Conservation (phyloP, 371 early-diverging fungal species). For the Mucor mucedo region DNA sequence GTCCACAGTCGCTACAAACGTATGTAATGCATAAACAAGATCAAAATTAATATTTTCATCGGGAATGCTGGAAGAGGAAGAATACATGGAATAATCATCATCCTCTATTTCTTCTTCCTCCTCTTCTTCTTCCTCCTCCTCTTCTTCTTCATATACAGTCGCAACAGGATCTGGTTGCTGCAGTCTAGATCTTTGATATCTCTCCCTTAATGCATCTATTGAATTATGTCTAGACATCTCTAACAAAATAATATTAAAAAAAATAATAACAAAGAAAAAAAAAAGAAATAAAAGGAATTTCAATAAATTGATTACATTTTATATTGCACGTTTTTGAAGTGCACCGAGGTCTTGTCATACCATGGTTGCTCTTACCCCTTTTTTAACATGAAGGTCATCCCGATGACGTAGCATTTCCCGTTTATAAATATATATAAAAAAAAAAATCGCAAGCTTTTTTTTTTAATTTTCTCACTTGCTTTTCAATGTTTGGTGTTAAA, state of each 20-base stretch:
- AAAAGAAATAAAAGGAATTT: conserved; percentile 22
- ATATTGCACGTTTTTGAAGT: conserved; percentile 8
- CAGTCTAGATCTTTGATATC: conserved; percentile 24
- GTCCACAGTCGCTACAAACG: conserved; percentile 93
- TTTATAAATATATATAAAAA: neutral
- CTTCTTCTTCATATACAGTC: conserved; percentile 45
- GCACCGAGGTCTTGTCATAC: too few species aligned
- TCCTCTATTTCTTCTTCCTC: conserved; percentile 54
- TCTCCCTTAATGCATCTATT: conserved; percentile 26
- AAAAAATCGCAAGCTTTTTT: neutral
- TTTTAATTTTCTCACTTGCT: neutral
- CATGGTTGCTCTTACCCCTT: neutral
- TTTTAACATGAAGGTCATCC: neutral
- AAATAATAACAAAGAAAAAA: neutral
- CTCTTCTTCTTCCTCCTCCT: conserved; percentile 46
- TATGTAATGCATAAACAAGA: conserved; percentile 89
- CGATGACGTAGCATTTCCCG: neutral
- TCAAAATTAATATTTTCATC: conserved; percentile 82
- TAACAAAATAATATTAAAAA: conserved; percentile 1
- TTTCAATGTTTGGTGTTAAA: conserved; percentile 75
- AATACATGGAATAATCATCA: conserved; percentile 49
- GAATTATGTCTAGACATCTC: conserved; percentile 28
- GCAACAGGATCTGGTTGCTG: conserved; percentile 24
- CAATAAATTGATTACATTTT: conserved; percentile 11
- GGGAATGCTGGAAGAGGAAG: conserved; percentile 63